Evolutionary conservation across 805 yeast species (phyloP).

Genomic region (Candida sphagnicola): DNA sequence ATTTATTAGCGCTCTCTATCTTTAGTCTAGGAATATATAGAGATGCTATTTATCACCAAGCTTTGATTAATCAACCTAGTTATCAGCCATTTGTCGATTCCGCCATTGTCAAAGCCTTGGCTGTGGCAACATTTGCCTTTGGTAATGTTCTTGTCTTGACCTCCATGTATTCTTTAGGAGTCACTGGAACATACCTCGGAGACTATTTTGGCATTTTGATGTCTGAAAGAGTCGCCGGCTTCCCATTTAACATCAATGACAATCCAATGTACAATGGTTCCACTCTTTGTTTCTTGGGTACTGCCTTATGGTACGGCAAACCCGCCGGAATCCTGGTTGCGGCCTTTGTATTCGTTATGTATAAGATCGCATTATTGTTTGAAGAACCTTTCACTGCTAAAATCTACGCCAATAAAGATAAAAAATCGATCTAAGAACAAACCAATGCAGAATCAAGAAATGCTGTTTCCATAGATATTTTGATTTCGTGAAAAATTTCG

Average conservation of each 20-base stretch:
- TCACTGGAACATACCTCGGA: constrained; percentile 95
- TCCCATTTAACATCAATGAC: constrained; percentile 87
- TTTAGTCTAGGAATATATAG: constrained; percentile 82
- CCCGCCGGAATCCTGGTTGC: constrained; percentile 83
- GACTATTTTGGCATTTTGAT: constrained; percentile 96
- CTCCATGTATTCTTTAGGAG: constrained; percentile 90
- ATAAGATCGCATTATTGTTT: constrained; percentile 74
- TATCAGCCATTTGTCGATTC: constrained; percentile 48
- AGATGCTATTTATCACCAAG: constrained; percentile 69
- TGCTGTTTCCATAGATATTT: too few relatives aligned
- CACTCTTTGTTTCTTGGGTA: constrained; percentile 82
- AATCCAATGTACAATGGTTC: constrained; percentile 98
- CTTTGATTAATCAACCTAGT: constrained; percentile 68
- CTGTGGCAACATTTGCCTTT: constrained; percentile 49
- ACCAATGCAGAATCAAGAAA: too few relatives aligned
- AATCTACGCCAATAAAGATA: constrained; percentile 75
- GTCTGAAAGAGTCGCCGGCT: constrained; percentile 83
- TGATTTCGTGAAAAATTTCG: too few relatives aligned
- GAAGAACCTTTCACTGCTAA: constrained; percentile 96
- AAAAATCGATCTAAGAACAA: constrained; percentile 1
- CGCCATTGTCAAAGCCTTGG: constrained; percentile 42
- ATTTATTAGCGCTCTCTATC: constrained; percentile 74
- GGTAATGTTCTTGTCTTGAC: constrained; percentile 81
- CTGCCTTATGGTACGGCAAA: constrained; percentile 82
- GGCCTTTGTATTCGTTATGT: constrained; percentile 73